Conservation (phyloP, 179 eudicot genomes). For the Drosera spatulata region DNA sequence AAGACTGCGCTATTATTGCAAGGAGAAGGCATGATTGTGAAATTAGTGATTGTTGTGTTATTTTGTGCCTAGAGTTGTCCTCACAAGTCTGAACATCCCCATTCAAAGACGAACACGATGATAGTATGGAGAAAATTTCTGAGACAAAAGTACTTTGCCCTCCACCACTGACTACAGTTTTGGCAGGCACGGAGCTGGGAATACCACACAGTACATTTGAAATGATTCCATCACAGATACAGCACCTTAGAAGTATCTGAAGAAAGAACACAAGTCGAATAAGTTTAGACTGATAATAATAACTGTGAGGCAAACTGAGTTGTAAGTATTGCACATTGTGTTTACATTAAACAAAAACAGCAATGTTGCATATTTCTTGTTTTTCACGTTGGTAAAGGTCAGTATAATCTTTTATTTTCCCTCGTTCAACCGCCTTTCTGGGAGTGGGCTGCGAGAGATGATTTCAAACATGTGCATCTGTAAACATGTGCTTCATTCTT, state of each 20-base stretch:
- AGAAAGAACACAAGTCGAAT: not conserved
- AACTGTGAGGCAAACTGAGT: too few relatives aligned
- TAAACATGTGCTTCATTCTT: too few relatives aligned
- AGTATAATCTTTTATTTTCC: too few relatives aligned
- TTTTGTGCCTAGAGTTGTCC: slow-evolving; percentile 36
- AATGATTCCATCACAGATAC: slow-evolving; percentile 52
- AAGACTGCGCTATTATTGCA: slow-evolving; percentile 73
- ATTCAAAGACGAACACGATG: slow-evolving; percentile 45
- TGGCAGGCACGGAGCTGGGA: slow-evolving; percentile 80
- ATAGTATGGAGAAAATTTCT: slow-evolving; percentile 71
- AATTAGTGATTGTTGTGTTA: slow-evolving; percentile 46
- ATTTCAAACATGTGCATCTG: too few relatives aligned
- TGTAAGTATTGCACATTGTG: too few relatives aligned
- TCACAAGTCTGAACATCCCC: slow-evolving; percentile 53
- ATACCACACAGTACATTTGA: slow-evolving; percentile 71
- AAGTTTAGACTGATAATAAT: too few relatives aligned
- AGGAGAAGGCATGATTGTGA: slow-evolving; percentile 59
- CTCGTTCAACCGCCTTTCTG: too few relatives aligned
- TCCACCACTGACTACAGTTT: slow-evolving; percentile 89
- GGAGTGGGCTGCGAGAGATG: too few relatives aligned
- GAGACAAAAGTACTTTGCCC: slow-evolving; percentile 89
- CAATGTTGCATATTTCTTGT: too few relatives aligned
- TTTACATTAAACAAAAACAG: too few relatives aligned
- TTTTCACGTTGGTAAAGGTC: too few relatives aligned
- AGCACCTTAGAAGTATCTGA: slow-evolving; percentile 83